These are phyloP conservation scores for Erythrobasidium hasegawianum DNA, from an alignment of 1,284 basidiomycete genomes.

Conservation along the genomic window DNA sequence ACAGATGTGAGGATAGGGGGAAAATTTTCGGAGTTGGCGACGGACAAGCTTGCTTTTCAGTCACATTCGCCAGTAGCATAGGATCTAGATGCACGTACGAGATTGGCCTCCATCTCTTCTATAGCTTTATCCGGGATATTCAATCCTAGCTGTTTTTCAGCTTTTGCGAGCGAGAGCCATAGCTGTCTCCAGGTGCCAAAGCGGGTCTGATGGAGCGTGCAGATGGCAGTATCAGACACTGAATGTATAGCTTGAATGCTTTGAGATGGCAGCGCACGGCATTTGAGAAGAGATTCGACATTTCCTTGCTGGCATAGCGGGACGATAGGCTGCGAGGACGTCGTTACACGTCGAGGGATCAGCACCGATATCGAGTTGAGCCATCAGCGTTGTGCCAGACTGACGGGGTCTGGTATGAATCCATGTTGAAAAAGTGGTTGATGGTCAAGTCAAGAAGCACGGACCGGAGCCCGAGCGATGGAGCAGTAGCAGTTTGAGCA, in stretches of 20 bases:
- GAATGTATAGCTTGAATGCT: not conserved
- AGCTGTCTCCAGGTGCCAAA: conserved; percentile 96
- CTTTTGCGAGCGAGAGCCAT: conserved; percentile 94
- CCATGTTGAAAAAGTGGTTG: conserved; percentile 19
- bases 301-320: conserved; percentile 98
- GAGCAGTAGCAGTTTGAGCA: too few species aligned
- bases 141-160: conserved; percentile 92
- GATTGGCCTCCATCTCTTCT: conserved; percentile 85
- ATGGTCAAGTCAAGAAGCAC: too few species aligned
- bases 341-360: too few species aligned
- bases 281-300: conserved; percentile 92
- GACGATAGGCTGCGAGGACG: conserved; percentile 58
- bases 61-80: too few species aligned
- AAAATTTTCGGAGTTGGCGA: not conserved
- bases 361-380: too few species aligned
- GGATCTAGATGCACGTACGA: conserved; percentile 62
- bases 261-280: conserved; percentile 56
- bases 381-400: not conserved
- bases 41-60: not conserved
- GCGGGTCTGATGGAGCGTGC: conserved; percentile 64
- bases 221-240: not conserved
- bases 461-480: too few species aligned
- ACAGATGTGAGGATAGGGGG: not conserved
- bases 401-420: conserved; percentile 46
- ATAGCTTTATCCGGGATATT: conserved; percentile 86